These are phyloP conservation scores for Gautieria morchelliformis DNA, from an alignment of 768 basidiomycete genomes.

Conservation along the genomic window DNA sequence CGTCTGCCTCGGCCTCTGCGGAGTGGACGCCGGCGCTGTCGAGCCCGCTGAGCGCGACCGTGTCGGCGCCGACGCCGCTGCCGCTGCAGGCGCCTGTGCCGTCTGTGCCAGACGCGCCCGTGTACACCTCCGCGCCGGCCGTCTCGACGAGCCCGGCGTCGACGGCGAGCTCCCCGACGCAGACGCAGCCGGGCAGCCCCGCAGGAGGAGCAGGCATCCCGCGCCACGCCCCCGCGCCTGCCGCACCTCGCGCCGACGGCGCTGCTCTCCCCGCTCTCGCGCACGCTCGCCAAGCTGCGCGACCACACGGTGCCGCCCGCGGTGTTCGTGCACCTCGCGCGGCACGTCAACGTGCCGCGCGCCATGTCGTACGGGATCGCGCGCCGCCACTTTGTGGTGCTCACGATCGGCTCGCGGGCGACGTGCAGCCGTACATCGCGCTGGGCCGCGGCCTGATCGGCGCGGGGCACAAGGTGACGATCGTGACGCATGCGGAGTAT, in stretches of 20 bases:
- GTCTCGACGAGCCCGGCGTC: neutral
- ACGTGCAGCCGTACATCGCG: slow-evolving; percentile 43
- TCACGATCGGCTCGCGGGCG: slow-evolving; percentile 59
- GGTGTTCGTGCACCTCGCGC: slow-evolving; percentile 17
- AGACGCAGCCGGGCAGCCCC: too few relatives aligned
- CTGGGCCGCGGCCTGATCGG: slow-evolving; percentile 29
- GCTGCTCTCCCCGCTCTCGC: slow-evolving; percentile 37
- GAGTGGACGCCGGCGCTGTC: too few relatives aligned
- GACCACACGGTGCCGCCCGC: slow-evolving; percentile 28
- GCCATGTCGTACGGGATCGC: slow-evolving; percentile 15
- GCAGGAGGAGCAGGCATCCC: too few relatives aligned
- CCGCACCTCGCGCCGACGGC: too few relatives aligned
- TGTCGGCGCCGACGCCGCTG: neutral
- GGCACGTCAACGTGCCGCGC: slow-evolving; percentile 13
- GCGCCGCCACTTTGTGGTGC: slow-evolving; percentile 46
- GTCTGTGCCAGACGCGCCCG: slow-evolving; percentile 4
- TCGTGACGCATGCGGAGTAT: slow-evolving; percentile 37
- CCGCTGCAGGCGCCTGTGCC: slow-evolving; percentile 7
- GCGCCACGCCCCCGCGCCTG: too few relatives aligned
- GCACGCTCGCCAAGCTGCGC: slow-evolving; percentile 25
- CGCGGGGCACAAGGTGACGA: slow-evolving; percentile 36
- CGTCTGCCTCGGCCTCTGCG: too few relatives aligned
- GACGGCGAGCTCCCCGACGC: too few relatives aligned
- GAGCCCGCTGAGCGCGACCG: too few relatives aligned
- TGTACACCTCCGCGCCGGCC: neutral